phyloP scores from a whole-genome alignment of 2,329 filamentous ascomycete genomes.

The Aspergillus thermomutatus region DNA sequence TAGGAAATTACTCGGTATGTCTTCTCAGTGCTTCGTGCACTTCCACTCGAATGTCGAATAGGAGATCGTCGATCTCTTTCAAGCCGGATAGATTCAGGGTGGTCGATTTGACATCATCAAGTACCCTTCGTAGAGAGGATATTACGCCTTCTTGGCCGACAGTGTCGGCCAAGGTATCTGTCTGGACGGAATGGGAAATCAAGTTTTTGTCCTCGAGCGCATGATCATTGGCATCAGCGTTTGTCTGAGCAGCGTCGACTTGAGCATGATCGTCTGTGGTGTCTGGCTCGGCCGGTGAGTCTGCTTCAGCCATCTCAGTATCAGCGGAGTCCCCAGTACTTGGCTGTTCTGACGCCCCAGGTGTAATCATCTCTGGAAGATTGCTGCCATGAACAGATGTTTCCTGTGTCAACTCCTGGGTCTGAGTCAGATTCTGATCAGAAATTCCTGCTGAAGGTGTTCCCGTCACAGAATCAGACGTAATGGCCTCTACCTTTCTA shows the following conservation, averaged over 20 bases:
- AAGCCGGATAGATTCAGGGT: slow-evolving; percentile 64
- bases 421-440: neutral
- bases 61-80: slow-evolving; percentile 69
- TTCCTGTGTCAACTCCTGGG: neutral
- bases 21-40: slow-evolving; percentile 68
- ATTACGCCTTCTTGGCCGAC: slow-evolving; percentile 46
- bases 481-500: neutral
- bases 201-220: neutral
- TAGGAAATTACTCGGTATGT: slow-evolving; percentile 17
- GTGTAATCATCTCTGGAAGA: slow-evolving; percentile 10
- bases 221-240: neutral
- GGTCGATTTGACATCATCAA: slow-evolving; percentile 59
- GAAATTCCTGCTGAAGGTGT: neutral
- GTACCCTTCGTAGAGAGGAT: slow-evolving; percentile 51
- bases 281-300: slow-evolving; percentile 1
- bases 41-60: slow-evolving; percentile 74
- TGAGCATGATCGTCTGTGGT: neutral
- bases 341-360: slow-evolving; percentile 4
- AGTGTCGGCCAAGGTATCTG: slow-evolving; percentile 5
- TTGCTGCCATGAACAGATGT: neutral
- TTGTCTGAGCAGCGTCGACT: slow-evolving; percentile 7
- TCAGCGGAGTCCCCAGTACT: slow-evolving; percentile 3
- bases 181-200: slow-evolving; percentile 15
- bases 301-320: slow-evolving; percentile 15
- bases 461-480: neutral